phyloP scores from a whole-genome alignment of 2,329 filamentous ascomycete species.

The Cytospora mali region DNA sequence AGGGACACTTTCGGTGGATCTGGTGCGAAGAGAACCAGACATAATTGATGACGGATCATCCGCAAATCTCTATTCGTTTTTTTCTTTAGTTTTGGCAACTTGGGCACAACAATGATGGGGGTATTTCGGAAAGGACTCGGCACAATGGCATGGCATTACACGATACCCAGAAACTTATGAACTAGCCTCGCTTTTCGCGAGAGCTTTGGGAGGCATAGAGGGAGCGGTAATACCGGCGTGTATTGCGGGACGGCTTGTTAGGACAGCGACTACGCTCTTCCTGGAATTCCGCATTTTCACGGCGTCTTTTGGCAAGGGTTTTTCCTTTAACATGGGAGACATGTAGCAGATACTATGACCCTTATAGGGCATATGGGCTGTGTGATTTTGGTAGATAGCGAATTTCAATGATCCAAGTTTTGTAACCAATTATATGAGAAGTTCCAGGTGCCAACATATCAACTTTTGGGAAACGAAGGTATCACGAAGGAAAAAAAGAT shows the following conservation, averaged over 20 bases:
- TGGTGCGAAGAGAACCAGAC: slow-evolving; percentile 54
- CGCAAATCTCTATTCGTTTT: not conserved
- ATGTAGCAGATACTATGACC: not conserved
- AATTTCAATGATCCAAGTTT: not conserved
- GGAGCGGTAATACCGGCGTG: slow-evolving; percentile 21
- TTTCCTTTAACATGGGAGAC: not conserved
- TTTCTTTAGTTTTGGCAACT: slow-evolving; percentile 5
- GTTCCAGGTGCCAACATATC: not conserved
- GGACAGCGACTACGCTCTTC: slow-evolving; percentile 6
- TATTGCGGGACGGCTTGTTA: slow-evolving; percentile 4
- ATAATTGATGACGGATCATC: slow-evolving; percentile 39
- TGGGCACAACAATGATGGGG: slow-evolving; percentile 6
- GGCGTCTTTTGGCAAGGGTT: slow-evolving; percentile 11
- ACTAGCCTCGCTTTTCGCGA: slow-evolving; percentile 18
- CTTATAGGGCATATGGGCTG: not conserved
- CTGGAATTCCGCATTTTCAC: slow-evolving; percentile 15
- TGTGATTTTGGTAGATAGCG: not conserved
- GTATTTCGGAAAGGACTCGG: slow-evolving; percentile 16
- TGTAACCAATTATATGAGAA: not conserved
- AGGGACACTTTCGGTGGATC: slow-evolving; percentile 60
- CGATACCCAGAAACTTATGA: slow-evolving; percentile 24
- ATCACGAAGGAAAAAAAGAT: not conserved
- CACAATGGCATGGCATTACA: slow-evolving; percentile 19
- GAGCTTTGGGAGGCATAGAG: slow-evolving; percentile 25
- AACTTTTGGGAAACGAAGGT: not conserved